Conservation (phyloP, 495 filamentous ascomycete genomes). For the Elasticomyces elasticus region DNA sequence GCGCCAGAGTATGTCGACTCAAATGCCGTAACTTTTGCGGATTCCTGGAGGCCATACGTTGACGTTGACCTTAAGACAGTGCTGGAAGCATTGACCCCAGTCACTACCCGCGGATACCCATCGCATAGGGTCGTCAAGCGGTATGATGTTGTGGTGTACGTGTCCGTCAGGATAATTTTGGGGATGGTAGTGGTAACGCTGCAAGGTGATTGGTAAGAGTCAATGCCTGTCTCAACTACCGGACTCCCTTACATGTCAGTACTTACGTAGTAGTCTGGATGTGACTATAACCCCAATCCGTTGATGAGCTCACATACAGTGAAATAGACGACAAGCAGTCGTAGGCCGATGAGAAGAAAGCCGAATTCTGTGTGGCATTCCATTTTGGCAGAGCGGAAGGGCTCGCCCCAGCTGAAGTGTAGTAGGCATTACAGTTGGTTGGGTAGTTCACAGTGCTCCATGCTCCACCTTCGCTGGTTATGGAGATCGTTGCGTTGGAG, state of each 20-base stretch:
- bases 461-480: no score
- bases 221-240: no score
- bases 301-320: not conserved
- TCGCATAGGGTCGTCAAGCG: constrained; percentile 4
- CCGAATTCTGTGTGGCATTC: not conserved
- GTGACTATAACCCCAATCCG: no score
- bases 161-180: not conserved
- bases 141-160: not conserved
- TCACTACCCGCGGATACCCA: constrained; percentile 5
- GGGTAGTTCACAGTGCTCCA: not conserved
- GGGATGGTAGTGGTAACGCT: not conserved
- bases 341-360: not conserved
- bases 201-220: no score
- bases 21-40: not conserved
- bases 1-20: not conserved
- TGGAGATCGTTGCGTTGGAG: not conserved
- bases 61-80: not conserved
- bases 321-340: not conserved
- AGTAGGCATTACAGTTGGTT: not conserved
- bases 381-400: not conserved
- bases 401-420: not conserved
- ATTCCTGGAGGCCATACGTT: not conserved
- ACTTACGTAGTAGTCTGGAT: no score
- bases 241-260: no score
- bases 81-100: not conserved